A percentile compares a stretch with the other conserved stretches of the same genome.
These are phyloP conservation scores for Parastagonospora avenae DNA, from an alignment of 2,329 filamentous ascomycete genomes.

Conservation along the genomic window DNA sequence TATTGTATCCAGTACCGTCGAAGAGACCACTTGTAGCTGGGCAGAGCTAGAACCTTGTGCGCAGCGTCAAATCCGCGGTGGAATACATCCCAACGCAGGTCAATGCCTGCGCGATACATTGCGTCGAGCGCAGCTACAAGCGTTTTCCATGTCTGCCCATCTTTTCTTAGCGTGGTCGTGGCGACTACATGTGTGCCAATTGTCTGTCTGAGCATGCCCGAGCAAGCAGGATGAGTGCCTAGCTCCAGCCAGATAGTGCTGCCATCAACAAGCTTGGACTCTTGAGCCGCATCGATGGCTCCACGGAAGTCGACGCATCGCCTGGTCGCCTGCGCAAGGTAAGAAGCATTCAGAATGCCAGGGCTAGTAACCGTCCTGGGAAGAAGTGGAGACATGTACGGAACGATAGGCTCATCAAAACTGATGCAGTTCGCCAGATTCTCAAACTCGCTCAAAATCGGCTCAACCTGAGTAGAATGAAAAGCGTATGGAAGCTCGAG, in stretches of 20 bases:
- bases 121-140: conserved; percentile 54
- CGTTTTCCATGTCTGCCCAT: conserved; percentile 4
- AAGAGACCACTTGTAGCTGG: conserved; percentile 46
- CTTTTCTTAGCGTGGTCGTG: background rate
- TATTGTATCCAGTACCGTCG: conserved; percentile 49
- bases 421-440: conserved; percentile 29
- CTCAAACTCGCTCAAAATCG: conserved; percentile 50
- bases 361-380: conserved; percentile 47
- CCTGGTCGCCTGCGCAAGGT: conserved; percentile 33
- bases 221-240: conserved; percentile 53
- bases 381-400: conserved; percentile 53
- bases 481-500: conserved; percentile 20
- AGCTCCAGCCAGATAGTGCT: conserved; percentile 51
- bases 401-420: conserved; percentile 22
- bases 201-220: conserved; percentile 43
- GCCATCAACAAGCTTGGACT: conserved; percentile 33
- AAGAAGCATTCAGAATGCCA: conserved; percentile 45
- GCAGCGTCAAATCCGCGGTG: conserved; percentile 56
- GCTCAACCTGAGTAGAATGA: conserved; percentile 40
- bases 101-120: conserved; percentile 60
- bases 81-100: conserved; percentile 67
- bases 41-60: conserved; percentile 59
- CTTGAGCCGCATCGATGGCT: conserved; percentile 47
- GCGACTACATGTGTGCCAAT: conserved; percentile 32
- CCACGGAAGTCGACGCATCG: conserved; percentile 43